These are phyloP conservation scores for Excoecaria cochinchinensis DNA, from an alignment of 345 rosid species.

Conservation along the genomic window DNA sequence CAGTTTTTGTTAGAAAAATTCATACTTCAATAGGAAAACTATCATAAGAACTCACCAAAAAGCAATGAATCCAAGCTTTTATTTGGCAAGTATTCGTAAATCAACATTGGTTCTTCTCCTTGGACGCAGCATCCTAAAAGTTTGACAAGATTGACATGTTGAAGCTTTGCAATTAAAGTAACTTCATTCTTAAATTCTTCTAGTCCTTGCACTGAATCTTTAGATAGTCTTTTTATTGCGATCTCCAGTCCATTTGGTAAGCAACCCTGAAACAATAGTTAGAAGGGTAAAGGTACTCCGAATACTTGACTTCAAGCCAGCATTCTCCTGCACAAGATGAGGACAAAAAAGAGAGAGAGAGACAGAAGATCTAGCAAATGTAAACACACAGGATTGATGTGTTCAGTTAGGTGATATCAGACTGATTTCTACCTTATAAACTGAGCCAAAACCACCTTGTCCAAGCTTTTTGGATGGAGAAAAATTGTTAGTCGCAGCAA, in stretches of 20 bases:
- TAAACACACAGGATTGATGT: too few relatives aligned
- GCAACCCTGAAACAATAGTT: not conserved
- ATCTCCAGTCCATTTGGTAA: constrained; percentile 14
- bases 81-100: constrained; percentile 20
- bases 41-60: not conserved
- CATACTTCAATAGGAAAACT: not conserved
- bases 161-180: constrained; percentile 15
- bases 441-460: constrained; percentile 4
- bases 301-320: not conserved
- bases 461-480: constrained; percentile 1
- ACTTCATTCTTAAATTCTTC: constrained; percentile 7
- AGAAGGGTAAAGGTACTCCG: not conserved
- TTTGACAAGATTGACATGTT: constrained; percentile 11
- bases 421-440: not conserved
- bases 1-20: not conserved
- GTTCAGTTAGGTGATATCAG: too few relatives aligned
- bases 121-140: constrained; percentile 6
- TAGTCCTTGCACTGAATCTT: constrained; percentile 9
- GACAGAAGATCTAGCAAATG: too few relatives aligned
- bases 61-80: constrained; percentile 8
- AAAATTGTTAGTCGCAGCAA: not conserved
- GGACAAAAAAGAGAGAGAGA: too few relatives aligned
- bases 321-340: too few relatives aligned
- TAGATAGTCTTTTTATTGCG: constrained; percentile 6
- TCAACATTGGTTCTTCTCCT: constrained; percentile 15